phyloP scores from a whole-genome alignment of 2,329 filamentous ascomycete species.

The Alternaria ventricosa region DNA sequence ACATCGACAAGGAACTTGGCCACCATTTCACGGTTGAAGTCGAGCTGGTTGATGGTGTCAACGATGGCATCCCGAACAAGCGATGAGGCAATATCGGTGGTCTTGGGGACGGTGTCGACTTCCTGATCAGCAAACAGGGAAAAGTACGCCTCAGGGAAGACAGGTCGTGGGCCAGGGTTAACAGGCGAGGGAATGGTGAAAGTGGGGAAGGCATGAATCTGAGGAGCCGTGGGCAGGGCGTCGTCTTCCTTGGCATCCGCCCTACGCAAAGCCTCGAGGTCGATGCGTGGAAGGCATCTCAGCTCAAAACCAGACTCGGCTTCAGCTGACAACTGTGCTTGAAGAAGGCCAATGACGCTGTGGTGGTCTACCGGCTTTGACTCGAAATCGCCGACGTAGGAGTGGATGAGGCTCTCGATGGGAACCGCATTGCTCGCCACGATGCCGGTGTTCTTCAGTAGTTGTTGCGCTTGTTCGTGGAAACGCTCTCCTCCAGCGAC shows the following conservation, averaged over 20 bases:
- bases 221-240: conserved; percentile 54
- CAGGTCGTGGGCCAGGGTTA: conserved; percentile 72
- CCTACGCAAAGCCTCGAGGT: conserved; percentile 54
- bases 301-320: conserved; percentile 77
- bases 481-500: conserved; percentile 51
- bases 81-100: conserved; percentile 76
- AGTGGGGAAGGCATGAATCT: conserved; percentile 78
- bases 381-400: conserved; percentile 71
- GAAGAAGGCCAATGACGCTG: conserved; percentile 80
- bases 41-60: conserved; percentile 91
- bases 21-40: conserved; percentile 88
- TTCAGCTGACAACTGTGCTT: conserved; percentile 84
- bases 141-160: conserved; percentile 93
- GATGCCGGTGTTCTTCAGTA: conserved; percentile 94
- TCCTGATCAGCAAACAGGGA: conserved; percentile 91
- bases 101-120: conserved; percentile 83
- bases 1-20: conserved; percentile 92
- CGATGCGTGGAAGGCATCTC: conserved; percentile 65
- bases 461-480: conserved; percentile 73
- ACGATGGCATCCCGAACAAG: conserved; percentile 84
- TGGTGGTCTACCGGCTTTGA: conserved; percentile 68
- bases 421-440: conserved; percentile 88
- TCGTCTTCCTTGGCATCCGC: conserved; percentile 63
- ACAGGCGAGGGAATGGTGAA: conserved; percentile 79
- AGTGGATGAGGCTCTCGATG: conserved; percentile 84